A percentile compares a stretch with the other conserved stretches of the same genome.
Conservation (phyloP, 371 early-diverging fungal species). For the Fennellomyces sp. region DNA sequence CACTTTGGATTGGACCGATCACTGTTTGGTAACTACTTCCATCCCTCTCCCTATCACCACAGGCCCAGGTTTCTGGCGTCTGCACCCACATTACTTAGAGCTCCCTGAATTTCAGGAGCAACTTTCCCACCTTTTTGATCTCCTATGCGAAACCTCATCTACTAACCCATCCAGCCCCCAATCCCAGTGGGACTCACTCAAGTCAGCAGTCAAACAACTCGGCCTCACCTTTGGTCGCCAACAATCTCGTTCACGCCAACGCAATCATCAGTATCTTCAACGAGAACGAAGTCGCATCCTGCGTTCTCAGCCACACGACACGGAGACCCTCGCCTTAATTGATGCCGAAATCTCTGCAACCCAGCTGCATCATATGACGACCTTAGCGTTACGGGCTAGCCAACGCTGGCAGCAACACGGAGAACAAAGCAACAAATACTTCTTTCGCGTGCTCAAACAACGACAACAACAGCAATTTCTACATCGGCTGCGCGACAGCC, state of each 20-base stretch:
- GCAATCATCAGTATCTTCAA: not conserved
- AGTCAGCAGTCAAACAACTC: not conserved
- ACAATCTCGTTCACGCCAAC: not conserved
- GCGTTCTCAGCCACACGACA: not conserved
- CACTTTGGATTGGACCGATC: not conserved
- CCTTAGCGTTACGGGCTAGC: not conserved
- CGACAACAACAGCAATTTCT: not conserved
- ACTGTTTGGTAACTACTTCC: not conserved
- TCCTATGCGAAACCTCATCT: no score
- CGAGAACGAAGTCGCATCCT: not conserved
- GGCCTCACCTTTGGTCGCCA: not conserved
- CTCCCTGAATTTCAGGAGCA: not conserved
- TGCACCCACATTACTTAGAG: not conserved
- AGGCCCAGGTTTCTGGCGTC: not conserved
- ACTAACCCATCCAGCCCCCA: not conserved
- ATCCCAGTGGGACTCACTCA: not conserved
- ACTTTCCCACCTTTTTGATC: not conserved
- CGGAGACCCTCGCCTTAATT: not conserved
- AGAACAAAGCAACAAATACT: not conserved
- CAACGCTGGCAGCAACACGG: constrained; percentile 1
- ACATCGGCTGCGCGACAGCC: not conserved
- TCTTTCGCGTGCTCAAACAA: not conserved
- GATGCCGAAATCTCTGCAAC: not conserved
- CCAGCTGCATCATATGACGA: not conserved
- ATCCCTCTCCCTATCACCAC: not conserved